Conservation (phyloP, 768 basidiomycete species). For the Hericium alpestre region DNA sequence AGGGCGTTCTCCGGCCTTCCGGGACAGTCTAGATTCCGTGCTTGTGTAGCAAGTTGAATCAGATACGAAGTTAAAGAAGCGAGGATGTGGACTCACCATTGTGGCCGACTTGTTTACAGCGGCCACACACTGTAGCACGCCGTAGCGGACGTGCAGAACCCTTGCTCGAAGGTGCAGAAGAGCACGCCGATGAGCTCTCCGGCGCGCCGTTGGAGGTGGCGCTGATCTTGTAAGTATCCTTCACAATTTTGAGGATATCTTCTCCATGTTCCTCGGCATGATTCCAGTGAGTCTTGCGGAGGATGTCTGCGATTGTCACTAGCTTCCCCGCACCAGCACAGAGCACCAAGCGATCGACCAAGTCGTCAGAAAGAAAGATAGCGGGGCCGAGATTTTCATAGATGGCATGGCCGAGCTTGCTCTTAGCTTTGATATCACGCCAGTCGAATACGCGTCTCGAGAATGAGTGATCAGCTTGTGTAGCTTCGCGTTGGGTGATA, state of each 20-base stretch:
- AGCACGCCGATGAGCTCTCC: background rate
- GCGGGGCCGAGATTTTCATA: background rate
- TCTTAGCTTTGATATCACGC: background rate
- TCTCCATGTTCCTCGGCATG: background rate
- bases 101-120: background rate
- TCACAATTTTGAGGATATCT: background rate
- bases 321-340: background rate
- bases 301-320: background rate
- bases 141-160: no score
- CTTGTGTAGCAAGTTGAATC: no score
- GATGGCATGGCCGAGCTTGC: background rate
- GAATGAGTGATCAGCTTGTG: conserved; percentile 2
- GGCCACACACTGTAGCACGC: background rate
- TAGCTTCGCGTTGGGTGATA: conserved; percentile 2
- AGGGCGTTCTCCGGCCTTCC: no score
- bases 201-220: no score
- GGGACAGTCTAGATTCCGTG: no score
- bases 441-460: conserved; percentile 9
- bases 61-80: no score
- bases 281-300: background rate
- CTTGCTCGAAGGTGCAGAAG: background rate
- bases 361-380: background rate
- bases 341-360: background rate
- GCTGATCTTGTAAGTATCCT: background rate
- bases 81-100: background rate